phyloP scores from a whole-genome alignment of 2,329 filamentous ascomycete genomes.

The Clonostachys chloroleuca region DNA sequence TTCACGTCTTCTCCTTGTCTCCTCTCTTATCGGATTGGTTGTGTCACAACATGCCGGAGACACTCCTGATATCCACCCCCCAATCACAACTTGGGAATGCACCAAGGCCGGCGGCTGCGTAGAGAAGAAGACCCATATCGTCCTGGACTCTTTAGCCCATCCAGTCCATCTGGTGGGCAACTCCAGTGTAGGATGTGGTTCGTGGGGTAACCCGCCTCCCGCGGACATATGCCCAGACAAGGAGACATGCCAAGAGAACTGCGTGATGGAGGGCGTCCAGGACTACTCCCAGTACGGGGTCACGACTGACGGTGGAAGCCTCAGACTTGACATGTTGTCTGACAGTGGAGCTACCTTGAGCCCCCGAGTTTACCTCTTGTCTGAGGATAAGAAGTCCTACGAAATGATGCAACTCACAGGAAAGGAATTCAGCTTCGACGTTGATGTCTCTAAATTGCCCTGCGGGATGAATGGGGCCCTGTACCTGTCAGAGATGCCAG shows the following conservation, averaged over 20 bases:
- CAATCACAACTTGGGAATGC: constrained; percentile 46
- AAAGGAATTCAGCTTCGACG: constrained; percentile 61
- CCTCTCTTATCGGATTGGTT: constrained; percentile 10
- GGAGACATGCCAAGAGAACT: constrained; percentile 46
- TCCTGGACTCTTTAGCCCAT: constrained; percentile 43
- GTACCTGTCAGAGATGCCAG: constrained; percentile 52
- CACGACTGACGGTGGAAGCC: constrained; percentile 17
- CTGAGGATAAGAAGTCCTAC: constrained; percentile 48
- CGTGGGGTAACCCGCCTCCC: constrained; percentile 27
- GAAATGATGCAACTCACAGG: constrained; percentile 56
- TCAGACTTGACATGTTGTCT: constrained; percentile 20
- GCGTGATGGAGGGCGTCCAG: constrained; percentile 42
- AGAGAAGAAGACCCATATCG: constrained; percentile 38
- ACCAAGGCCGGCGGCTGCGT: constrained; percentile 43
- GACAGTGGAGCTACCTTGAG: constrained; percentile 9
- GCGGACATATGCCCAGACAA: constrained; percentile 41
- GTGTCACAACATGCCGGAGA: constrained; percentile 31
- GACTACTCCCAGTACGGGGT: constrained; percentile 35
- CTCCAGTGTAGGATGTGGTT: constrained; percentile 20
- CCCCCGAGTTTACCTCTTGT: constrained; percentile 56
- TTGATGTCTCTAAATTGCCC: constrained; percentile 58
- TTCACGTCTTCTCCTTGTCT: constrained; percentile 9
- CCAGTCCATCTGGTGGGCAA: constrained; percentile 33
- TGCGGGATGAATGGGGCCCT: constrained; percentile 66
- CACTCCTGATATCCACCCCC: constrained; percentile 41